Evolutionary conservation across 2,329 filamentous ascomycete species (phyloP), one percentile per base, ranked within the genome.

Genomic region (Penicillium palitans): DNA sequence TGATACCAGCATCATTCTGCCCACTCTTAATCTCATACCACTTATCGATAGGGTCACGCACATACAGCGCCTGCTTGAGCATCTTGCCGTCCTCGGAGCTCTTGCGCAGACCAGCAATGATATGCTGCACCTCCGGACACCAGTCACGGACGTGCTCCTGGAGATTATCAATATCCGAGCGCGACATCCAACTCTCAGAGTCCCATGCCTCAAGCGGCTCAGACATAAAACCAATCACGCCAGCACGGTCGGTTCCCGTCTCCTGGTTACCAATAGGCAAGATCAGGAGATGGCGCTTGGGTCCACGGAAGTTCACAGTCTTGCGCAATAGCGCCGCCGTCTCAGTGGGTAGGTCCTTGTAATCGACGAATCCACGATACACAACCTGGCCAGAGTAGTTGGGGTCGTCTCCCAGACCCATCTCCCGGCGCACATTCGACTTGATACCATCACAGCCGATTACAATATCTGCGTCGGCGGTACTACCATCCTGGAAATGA

Each of bases 361-460:
- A 74, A 15, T 68, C 61, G 37, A 74, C 72, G 47, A 72, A 74
- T 1, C 73, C 73, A n/a, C 73, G 71, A 52, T 75, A 75, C 2
- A 74, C 73, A 45, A 74, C 70, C 61, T 75, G 73, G 15, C 73
- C 73, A 0, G 70, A 72, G 59, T 74, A 75, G 31, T 67, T 71
- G 2, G 71, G 71, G 4, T 62, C 52, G 44, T 73, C 71, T 31
- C 42, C 64, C 33, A 72, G 58, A 6, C 68, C 68, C 49, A 73
- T 66, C 31, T 64, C 58, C 19, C 39, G 54, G 17, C 83, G 73
- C 5, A 81, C 76, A 33, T 74, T 73, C 6, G 79, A 82, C 66
- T 80, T 80, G 61, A 82, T 78, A 2, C 80, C 80, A 61, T 83
- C 80, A 54, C 76, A 78, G 3, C 79, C 79, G 51, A 82, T 73